phyloP scores from a whole-genome alignment of 163 green algal genomes.

The Scenedesmus sp. region DNA sequence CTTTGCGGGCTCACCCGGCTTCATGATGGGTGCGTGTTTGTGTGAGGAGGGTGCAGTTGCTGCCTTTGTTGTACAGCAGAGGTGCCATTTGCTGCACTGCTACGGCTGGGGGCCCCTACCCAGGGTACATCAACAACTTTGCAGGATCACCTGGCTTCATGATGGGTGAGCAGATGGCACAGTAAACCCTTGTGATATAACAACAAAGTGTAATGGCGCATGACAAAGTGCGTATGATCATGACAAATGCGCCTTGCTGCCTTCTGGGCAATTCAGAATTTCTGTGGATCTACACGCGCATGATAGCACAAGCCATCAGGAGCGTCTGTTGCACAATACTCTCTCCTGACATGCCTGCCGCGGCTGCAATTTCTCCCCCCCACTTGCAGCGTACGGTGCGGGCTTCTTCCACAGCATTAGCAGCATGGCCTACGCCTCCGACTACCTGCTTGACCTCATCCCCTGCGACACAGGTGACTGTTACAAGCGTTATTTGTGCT shows the following conservation, averaged over 20 bases:
- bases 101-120: neutral
- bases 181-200: no score
- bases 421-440: neutral
- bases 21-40: slow-evolving; percentile 4
- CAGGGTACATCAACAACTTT: slow-evolving; percentile 16
- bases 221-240: no score
- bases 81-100: no score
- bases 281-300: no score
- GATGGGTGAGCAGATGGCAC: neutral
- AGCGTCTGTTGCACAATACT: neutral
- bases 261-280: no score
- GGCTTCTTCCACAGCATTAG: slow-evolving; percentile 11
- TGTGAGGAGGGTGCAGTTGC: neutral
- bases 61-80: neutral
- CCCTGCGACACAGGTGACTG: neutral
- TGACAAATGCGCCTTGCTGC: no score
- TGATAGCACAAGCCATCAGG: no score
- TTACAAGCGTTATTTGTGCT: no score
- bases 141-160: neutral
- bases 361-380: neutral
- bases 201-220: no score
- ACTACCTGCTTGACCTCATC: neutral
- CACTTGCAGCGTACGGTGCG: neutral
- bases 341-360: neutral
- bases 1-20: neutral